Conservation (phyloP, 2,329 filamentous ascomycete species). For the Aspergillus caelatus region DNA sequence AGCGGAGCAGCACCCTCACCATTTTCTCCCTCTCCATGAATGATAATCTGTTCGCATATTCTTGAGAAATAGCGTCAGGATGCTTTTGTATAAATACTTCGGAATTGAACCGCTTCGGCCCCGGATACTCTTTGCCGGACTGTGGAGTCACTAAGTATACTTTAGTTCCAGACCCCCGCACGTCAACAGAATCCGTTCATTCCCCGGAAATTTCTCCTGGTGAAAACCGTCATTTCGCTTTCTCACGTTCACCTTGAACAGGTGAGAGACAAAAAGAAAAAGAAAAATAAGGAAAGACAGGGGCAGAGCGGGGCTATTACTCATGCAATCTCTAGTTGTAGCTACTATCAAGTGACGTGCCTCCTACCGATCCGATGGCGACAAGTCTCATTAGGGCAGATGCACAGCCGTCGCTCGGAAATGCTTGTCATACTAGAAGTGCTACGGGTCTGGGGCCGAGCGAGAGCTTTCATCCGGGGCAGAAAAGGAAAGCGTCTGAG, state of each 20-base stretch:
- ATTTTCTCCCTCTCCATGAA: neutral
- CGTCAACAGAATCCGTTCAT: constrained; percentile 9
- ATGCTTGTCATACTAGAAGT: neutral
- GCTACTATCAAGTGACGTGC: neutral
- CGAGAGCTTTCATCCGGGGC: constrained; percentile 7
- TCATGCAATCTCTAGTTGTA: neutral
- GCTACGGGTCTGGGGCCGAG: constrained; percentile 9
- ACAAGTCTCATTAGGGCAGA: constrained; percentile 5
- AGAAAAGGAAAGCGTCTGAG: constrained; percentile 36
- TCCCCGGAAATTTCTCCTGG: constrained; percentile 20
- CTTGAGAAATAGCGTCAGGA: neutral
- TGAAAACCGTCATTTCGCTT: neutral
- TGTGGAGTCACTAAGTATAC: neutral
- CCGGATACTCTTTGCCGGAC: neutral
- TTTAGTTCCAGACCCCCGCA: constrained; percentile 8
- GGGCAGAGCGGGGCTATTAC: neutral
- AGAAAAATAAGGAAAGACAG: neutral
- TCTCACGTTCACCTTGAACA: neutral
- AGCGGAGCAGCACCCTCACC: neutral
- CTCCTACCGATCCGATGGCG: constrained; percentile 10
- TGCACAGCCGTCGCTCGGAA: constrained; percentile 9
- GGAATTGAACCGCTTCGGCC: neutral
- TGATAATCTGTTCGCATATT: neutral
- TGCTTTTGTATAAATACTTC: neutral
- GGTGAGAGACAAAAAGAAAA: constrained; percentile 3